phyloP scores from a whole-genome alignment of 345 rosid species.

The Pistacia atlantica region DNA sequence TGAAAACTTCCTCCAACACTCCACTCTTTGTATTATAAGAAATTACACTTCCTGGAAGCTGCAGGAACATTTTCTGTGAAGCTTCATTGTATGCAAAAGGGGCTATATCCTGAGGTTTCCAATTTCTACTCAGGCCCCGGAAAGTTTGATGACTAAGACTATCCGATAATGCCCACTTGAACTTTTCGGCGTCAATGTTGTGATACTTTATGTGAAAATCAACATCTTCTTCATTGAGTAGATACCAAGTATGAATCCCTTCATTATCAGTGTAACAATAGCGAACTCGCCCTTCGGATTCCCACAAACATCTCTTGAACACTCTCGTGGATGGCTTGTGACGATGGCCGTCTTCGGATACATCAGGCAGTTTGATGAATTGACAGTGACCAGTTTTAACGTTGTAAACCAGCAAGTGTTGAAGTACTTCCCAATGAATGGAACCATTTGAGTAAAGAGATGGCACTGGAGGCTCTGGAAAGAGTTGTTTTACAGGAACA shows the following conservation, averaged over 20 bases:
- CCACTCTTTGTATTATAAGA: slow-evolving; percentile 17
- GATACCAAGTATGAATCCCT: slow-evolving; percentile 27
- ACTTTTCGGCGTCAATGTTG: slow-evolving; percentile 15
- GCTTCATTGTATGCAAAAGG: slow-evolving; percentile 17
- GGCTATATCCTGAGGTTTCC: slow-evolving; percentile 10
- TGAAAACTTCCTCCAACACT: slow-evolving; percentile 13
- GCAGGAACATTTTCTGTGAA: slow-evolving; percentile 20
- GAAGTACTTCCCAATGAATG: slow-evolving; percentile 24
- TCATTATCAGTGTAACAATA: slow-evolving; percentile 20
- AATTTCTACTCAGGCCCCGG: not conserved
- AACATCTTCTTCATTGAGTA: slow-evolving; percentile 24
- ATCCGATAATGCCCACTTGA: slow-evolving; percentile 21
- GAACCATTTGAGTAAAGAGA: slow-evolving; percentile 23
- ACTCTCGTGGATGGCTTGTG: not conserved
- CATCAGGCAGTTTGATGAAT: slow-evolving; percentile 18
- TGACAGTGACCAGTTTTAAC: slow-evolving; percentile 10
- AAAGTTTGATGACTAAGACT: slow-evolving; percentile 9
- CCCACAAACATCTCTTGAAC: slow-evolving; percentile 24
- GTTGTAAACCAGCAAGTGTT: slow-evolving; percentile 18
- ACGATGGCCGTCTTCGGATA: not conserved
- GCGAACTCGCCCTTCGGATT: slow-evolving; percentile 21
- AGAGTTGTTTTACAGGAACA: slow-evolving; percentile 1
- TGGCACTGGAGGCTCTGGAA: not conserved
- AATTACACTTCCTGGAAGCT: slow-evolving; percentile 18
- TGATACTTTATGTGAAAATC: not conserved